A percentile compares a stretch with the other conserved stretches of the same genome.
Evolutionary conservation across 306 rosid species (phyloP).

Genomic region (Cajanus cajan): DNA sequence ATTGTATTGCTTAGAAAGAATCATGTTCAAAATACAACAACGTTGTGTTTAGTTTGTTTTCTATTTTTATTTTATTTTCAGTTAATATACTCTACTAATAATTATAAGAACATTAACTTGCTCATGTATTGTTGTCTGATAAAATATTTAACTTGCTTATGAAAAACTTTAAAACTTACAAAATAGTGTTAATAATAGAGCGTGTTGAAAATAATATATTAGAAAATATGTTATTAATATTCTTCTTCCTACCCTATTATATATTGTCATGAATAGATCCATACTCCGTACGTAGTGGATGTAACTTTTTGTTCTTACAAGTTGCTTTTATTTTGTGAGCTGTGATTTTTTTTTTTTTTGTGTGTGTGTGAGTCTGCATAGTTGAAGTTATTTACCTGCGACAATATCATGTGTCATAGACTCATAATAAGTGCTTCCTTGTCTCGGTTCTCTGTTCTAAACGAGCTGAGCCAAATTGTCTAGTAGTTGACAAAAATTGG

Average conservation of each 20-base stretch:
- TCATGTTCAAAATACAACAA: no score
- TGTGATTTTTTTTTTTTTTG: no score
- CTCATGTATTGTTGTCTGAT: not conserved
- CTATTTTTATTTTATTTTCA: not conserved
- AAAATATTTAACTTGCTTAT: not conserved
- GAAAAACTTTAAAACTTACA: not conserved
- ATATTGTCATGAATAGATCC: not conserved
- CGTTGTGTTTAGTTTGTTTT: not conserved
- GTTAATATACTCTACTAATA: not conserved
- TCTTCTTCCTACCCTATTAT: not conserved
- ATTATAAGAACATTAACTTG: not conserved
- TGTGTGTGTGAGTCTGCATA: not conserved
- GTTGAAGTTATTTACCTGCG: not conserved
- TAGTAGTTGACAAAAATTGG: not conserved
- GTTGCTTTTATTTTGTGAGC: not conserved
- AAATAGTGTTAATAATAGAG: not conserved
- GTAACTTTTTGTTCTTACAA: not conserved
- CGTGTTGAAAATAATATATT: not conserved
- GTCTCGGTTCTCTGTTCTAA: constrained; percentile 35
- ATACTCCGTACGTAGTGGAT: no score
- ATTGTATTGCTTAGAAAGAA: no score
- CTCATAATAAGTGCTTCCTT: constrained; percentile 14
- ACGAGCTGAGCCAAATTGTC: constrained; percentile 56
- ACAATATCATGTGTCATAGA: not conserved
- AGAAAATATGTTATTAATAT: not conserved